Conservation (phyloP, 2,329 filamentous ascomycete genomes). For the Fusarium tanahbumbuense region DNA sequence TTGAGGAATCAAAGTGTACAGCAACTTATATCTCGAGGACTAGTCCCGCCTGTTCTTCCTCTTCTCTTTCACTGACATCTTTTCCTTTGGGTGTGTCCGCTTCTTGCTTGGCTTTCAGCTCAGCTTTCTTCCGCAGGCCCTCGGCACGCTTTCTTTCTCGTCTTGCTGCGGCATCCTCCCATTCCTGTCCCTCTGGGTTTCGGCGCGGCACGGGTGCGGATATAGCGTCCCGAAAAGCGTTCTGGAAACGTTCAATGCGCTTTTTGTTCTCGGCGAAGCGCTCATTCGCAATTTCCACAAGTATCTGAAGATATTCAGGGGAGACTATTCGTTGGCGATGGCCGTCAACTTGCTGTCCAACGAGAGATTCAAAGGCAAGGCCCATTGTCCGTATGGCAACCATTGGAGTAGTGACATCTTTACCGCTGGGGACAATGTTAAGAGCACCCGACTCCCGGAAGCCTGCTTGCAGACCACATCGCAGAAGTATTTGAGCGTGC, state of each 20-base stretch:
- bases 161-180: constrained; percentile 66
- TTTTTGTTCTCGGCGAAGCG: constrained; percentile 76
- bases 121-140: constrained; percentile 65
- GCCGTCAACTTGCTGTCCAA: constrained; percentile 67
- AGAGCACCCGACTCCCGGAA: constrained; percentile 92
- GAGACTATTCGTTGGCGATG: constrained; percentile 65
- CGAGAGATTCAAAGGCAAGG: constrained; percentile 81
- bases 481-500: constrained; percentile 80
- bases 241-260: constrained; percentile 73
- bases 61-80: constrained; percentile 27
- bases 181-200: constrained; percentile 56
- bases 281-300: constrained; percentile 79
- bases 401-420: constrained; percentile 68
- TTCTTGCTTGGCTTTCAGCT: constrained; percentile 48
- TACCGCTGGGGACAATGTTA: constrained; percentile 61
- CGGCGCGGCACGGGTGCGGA: constrained; percentile 40
- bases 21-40: constrained; percentile 41
- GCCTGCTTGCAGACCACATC: constrained; percentile 81
- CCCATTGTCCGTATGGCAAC: constrained; percentile 89
- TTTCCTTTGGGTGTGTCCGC: constrained; percentile 9
- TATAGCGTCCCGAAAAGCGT: constrained; percentile 58
- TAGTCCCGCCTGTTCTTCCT: constrained; percentile 37
- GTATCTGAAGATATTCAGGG: constrained; percentile 72
- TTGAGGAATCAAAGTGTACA: constrained; percentile 47
- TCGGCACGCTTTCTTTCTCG: constrained; percentile 68